These are phyloP conservation scores for Claviceps arundinis DNA, from an alignment of 2,329 filamentous ascomycete genomes.

Conservation along the genomic window DNA sequence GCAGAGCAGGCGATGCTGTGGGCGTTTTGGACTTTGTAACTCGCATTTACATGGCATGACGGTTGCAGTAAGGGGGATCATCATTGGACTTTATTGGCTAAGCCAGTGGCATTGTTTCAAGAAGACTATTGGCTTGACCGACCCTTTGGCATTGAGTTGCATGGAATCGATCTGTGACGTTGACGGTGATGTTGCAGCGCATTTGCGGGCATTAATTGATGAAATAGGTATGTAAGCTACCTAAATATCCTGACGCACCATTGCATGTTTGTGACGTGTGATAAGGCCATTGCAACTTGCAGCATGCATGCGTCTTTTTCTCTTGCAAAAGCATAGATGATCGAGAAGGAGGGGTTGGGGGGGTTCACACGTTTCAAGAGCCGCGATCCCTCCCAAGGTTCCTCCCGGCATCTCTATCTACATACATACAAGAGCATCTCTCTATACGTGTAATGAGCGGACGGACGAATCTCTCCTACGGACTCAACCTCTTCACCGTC, in stretches of 20 bases:
- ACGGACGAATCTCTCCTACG: constrained; percentile 25
- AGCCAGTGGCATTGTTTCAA: neutral
- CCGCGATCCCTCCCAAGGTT: too few species aligned
- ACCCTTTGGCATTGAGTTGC: neutral
- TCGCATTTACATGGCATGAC: neutral
- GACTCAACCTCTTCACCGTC: constrained; percentile 62
- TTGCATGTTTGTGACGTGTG: too few species aligned
- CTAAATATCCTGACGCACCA: neutral
- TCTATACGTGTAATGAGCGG: too few species aligned
- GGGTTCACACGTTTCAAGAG: too few species aligned
- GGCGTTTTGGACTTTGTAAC: neutral
- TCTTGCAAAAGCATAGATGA: neutral
- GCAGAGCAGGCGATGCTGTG: neutral
- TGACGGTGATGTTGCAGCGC: neutral
- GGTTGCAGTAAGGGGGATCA: neutral
- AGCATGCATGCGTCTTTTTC: neutral
- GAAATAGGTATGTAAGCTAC: neutral
- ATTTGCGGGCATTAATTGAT: neutral
- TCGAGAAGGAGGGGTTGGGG: too few species aligned
- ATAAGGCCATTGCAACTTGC: neutral
- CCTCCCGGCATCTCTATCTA: too few species aligned
- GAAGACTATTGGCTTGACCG: too few species aligned
- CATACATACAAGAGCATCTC: too few species aligned
- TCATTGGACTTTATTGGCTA: neutral
- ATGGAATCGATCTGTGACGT: neutral